phyloP scores from a whole-genome alignment of 495 filamentous ascomycete species.

The Penicillium bovifimosum region DNA sequence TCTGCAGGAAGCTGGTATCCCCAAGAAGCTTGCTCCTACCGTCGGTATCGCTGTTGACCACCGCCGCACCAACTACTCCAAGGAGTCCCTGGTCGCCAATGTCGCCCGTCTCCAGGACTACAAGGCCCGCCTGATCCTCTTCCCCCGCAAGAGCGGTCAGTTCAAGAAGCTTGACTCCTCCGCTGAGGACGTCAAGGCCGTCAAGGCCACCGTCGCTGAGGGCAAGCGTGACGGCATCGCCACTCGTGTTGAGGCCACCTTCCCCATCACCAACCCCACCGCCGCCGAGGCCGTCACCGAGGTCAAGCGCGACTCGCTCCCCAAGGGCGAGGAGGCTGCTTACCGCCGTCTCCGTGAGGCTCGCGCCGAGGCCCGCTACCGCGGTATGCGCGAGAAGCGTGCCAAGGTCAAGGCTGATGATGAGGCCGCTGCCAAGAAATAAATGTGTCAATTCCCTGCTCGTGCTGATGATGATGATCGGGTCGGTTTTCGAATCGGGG shows the following conservation, averaged over 20 bases:
- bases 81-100: slow-evolving; percentile 87
- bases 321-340: slow-evolving; percentile 72
- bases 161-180: slow-evolving; percentile 85
- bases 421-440: slow-evolving; percentile 84
- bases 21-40: slow-evolving; percentile 87
- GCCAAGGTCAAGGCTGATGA: slow-evolving; percentile 89
- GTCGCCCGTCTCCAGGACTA: slow-evolving; percentile 95
- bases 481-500: slow-evolving; percentile 40
- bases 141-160: slow-evolving; percentile 91
- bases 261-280: slow-evolving; percentile 67
- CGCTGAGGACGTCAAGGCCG: slow-evolving; percentile 74
- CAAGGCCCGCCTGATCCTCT: slow-evolving; percentile 90
- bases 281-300: slow-evolving; percentile 59
- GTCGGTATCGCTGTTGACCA: slow-evolving; percentile 95
- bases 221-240: slow-evolving; percentile 52
- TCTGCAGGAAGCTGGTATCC: slow-evolving; percentile 83
- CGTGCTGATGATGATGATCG: slow-evolving; percentile 48
- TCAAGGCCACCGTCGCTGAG: slow-evolving; percentile 50
- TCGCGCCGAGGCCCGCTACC: slow-evolving; percentile 73
- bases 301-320: slow-evolving; percentile 75
- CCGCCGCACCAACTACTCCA: slow-evolving; percentile 93
- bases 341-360: slow-evolving; percentile 81
- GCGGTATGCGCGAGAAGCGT: slow-evolving; percentile 87
- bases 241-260: slow-evolving; percentile 47
- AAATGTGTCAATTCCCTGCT: slow-evolving; percentile 49